A percentile compares a stretch with the other conserved stretches of the same genome.
Evolutionary conservation across 202 grass and related monocot species (phyloP).

Genomic region (Panicum hallii): DNA sequence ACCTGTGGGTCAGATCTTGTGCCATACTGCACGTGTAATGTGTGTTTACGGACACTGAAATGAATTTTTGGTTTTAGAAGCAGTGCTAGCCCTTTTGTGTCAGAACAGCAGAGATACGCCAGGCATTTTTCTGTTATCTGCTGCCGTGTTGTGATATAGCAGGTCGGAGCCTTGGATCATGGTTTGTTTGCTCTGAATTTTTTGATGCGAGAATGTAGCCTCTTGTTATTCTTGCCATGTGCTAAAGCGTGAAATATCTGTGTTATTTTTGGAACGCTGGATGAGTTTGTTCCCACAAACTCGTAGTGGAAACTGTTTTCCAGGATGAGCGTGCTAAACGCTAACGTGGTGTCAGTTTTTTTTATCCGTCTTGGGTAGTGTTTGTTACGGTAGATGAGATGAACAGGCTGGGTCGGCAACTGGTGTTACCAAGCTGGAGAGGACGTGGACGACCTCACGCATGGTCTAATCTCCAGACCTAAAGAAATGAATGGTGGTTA

Average conservation of each 20-base stretch:
- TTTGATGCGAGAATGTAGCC: background rate
- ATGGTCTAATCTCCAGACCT: too few species aligned
- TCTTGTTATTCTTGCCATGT: background rate
- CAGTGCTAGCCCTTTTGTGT: background rate
- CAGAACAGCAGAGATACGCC: background rate
- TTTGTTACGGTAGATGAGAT: background rate
- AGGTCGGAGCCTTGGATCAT: background rate
- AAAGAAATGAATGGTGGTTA: too few species aligned
- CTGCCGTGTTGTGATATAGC: constrained; percentile 18
- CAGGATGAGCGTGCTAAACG: too few species aligned
- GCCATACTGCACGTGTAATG: constrained; percentile 18
- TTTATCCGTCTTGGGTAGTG: too few species aligned
- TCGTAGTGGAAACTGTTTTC: too few species aligned
- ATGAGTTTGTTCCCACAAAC: background rate
- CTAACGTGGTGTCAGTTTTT: too few species aligned
- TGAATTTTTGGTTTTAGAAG: background rate
- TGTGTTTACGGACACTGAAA: background rate
- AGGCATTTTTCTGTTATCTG: constrained; percentile 15
- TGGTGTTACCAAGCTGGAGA: background rate
- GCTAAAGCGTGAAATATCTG: background rate
- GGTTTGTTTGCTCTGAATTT: background rate
- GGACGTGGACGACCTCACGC: background rate
- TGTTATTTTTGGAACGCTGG: background rate
- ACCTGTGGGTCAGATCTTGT: background rate
- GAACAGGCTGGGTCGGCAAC: background rate